Evolutionary conservation across 306 rosid genomes (phyloP), one percentile per base, ranked within the genome.

Genomic region (Psophocarpus tetragonolobus): DNA sequence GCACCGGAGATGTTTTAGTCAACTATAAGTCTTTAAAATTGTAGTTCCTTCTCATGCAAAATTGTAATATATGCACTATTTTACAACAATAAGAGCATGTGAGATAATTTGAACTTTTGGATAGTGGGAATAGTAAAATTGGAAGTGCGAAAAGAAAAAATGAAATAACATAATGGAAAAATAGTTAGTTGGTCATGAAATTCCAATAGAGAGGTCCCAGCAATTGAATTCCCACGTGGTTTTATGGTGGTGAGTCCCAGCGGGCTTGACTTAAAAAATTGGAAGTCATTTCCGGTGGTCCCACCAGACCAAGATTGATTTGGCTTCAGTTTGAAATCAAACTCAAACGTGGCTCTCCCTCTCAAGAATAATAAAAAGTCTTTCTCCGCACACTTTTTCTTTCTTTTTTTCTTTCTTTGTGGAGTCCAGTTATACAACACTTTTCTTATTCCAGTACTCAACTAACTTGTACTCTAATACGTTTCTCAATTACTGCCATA

Each of bases 371-470:
- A 7, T 42, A 15, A 73, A 72, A 64, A 48, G 74, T 48, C 73
- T 71, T n/a, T 15, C n/a, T 3, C n/a, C 8, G 42, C 75, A n/a
- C 30, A 13, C 44, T 23, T 30, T 10, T 17, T 50, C 6, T 18
- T 15, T 42, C 0, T 4, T 11, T 51, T 0, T 68, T 23, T 64
- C 32, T 18, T 18, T 33, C 44, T 3, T 62, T 48, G 87, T 84
- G 88, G 88, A 79, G 9, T 84, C 86, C 88, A 84, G 88, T 68
- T 84, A 79, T 79, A 27, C 60, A 60, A 24, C 27, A 54, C 42
- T 17, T 48, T 69, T 71, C 64, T 58, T 1, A 27, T 29, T 29
- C 21, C 21, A 14, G 9, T 26, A 24, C 63, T 56, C 38, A 24
- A 56, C 4, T 5, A 11, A 42, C 18, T 15, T 48, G 56, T 51